phyloP scores from a whole-genome alignment of 2,329 filamentous ascomycete species.

The Colletotrichum sp. region DNA sequence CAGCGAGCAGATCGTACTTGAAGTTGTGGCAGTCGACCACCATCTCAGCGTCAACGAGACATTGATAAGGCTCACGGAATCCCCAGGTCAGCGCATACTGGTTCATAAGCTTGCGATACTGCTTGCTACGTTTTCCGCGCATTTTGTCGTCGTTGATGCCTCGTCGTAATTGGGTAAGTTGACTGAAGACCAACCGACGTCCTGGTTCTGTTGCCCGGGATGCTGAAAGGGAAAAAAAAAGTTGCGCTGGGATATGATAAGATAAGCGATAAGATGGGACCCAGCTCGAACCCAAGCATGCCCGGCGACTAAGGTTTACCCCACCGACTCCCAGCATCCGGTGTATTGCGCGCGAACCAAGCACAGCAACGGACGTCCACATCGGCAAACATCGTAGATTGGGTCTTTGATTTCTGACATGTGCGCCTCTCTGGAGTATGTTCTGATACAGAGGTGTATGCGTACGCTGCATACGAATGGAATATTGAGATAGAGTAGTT shows the following conservation, averaged over 20 bases:
- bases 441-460: no score
- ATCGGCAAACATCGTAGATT: not conserved
- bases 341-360: not conserved
- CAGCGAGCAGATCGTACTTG: conserved; percentile 86
- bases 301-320: conserved; percentile 2
- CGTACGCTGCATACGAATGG: no score
- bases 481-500: no score
- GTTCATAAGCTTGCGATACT: conserved; percentile 85
- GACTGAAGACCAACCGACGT: not conserved
- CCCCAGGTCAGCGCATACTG: conserved; percentile 87
- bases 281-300: not conserved
- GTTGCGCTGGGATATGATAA: not conserved
- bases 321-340: not conserved
- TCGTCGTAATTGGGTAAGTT: not conserved
- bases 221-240: conserved; percentile 5
- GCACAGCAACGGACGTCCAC: not conserved
- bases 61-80: conserved; percentile 94
- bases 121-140: conserved; percentile 56
- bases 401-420: not conserved
- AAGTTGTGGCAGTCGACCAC: conserved; percentile 81
- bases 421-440: not conserved
- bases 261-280: conserved; percentile 23
- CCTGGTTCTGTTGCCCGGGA: not conserved
- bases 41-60: conserved; percentile 86
- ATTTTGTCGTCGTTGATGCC: conserved; percentile 33